Percentiles rank a stretch among this genome's conserved stretches.
Conservation (phyloP, 129 eudicot species). For the Calendula officinalis region DNA sequence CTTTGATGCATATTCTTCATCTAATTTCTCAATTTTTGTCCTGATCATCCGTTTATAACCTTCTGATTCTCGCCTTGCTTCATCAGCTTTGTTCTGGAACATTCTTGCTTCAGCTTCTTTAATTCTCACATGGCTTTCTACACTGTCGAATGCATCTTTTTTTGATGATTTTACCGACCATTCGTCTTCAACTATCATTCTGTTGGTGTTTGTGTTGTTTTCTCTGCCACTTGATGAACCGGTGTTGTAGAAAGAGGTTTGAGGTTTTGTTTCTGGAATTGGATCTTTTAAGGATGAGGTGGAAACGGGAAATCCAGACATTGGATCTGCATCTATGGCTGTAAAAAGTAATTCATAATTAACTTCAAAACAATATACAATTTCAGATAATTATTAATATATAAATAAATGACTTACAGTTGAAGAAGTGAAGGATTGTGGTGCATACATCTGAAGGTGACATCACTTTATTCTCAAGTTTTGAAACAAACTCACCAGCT, state of each 20-base stretch:
- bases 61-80: constrained; percentile 73
- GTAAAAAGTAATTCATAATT: background rate
- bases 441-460: constrained; percentile 68
- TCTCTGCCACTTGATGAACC: constrained; percentile 40
- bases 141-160: constrained; percentile 60
- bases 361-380: background rate
- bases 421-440: constrained; percentile 59
- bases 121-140: constrained; percentile 71
- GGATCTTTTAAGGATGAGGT: constrained; percentile 37
- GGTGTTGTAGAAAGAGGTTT: constrained; percentile 34
- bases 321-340: constrained; percentile 42
- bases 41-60: constrained; percentile 57
- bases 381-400: no score
- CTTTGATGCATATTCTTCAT: constrained; percentile 62
- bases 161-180: constrained; percentile 70
- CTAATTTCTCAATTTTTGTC: constrained; percentile 58
- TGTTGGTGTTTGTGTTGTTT: constrained; percentile 25
- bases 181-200: constrained; percentile 58
- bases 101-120: constrained; percentile 87
- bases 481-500: constrained; percentile 46
- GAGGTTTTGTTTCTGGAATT: constrained; percentile 30
- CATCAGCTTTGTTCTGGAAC: constrained; percentile 79
- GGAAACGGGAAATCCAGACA: constrained; percentile 41
- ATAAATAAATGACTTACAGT: constrained; percentile 41
- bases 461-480: constrained; percentile 54